A percentile compares a stretch with the other conserved stretches of the same genome.
Evolutionary conservation across 345 rosid genomes (phyloP).

Genomic region (Gossypium australe): DNA sequence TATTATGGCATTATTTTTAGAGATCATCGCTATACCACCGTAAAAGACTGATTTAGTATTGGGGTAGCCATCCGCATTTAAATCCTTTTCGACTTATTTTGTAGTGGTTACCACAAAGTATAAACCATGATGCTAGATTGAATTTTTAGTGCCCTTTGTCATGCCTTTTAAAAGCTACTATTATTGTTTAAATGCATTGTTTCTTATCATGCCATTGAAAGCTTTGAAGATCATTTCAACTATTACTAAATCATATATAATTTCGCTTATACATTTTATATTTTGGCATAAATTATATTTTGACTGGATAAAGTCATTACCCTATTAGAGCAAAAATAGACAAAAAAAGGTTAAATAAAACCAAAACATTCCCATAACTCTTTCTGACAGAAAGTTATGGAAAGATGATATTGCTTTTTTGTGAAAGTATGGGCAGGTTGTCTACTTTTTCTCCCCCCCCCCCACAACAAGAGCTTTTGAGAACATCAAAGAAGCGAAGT

Average conservation of each 20-base stretch:
- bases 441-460: not conserved
- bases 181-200: not conserved
- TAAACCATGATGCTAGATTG: not conserved
- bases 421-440: slow-evolving; percentile 20
- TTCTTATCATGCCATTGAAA: too few relatives aligned
- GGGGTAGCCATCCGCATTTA: not conserved
- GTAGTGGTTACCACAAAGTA: not conserved
- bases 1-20: not conserved
- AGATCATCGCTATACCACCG: not conserved
- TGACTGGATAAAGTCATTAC: not conserved
- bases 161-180: not conserved
- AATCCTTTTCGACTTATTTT: not conserved
- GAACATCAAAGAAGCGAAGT: not conserved
- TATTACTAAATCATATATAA: too few relatives aligned
- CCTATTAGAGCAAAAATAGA: not conserved
- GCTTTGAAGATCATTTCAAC: too few relatives aligned
- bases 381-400: not conserved
- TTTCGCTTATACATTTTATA: too few relatives aligned
- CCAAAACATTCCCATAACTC: not conserved
- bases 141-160: not conserved
- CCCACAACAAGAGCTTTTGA: not conserved
- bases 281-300: too few relatives aligned
- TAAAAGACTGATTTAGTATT: not conserved
- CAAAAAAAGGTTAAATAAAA: too few relatives aligned
- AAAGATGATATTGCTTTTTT: not conserved